These are phyloP conservation scores for Leishmania tarentolae DNA, from an alignment of 208 protist genomes.

Conservation along the genomic window DNA sequence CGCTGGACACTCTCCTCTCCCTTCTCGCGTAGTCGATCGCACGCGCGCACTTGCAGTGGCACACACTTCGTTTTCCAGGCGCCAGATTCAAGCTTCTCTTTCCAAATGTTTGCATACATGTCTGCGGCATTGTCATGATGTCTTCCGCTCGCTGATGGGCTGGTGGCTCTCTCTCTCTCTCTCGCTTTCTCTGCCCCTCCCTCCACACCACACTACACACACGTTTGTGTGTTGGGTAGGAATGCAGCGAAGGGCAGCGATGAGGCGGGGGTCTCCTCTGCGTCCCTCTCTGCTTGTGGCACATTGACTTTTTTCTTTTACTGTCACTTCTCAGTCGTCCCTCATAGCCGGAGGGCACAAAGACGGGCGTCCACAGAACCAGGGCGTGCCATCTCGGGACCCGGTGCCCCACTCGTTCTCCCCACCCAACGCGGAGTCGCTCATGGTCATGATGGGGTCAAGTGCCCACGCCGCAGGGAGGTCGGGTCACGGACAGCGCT, in stretches of 20 bases:
- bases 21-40: slow-evolving; percentile 36
- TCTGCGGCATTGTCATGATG: not conserved
- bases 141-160: not conserved
- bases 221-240: not conserved
- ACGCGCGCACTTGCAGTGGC: not conserved
- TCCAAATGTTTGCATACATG: not conserved
- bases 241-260: not conserved
- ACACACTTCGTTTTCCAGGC: not conserved
- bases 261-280: not conserved
- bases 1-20: slow-evolving; percentile 68
- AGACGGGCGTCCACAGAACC: not conserved
- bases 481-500: not conserved
- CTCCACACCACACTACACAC: not conserved
- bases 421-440: not conserved
- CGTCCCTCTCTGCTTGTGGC: not conserved
- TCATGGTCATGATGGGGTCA: not conserved
- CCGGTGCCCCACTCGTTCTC: not conserved
- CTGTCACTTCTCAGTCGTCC: not conserved
- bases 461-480: not conserved
- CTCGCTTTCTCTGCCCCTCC: not conserved
- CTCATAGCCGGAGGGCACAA: not conserved
- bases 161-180: not conserved
- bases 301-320: not conserved
- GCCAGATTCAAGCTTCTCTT: not conserved
- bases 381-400: not conserved